phyloP scores from a whole-genome alignment of 164 flowering plant species.

The Berberis thunbergii region DNA sequence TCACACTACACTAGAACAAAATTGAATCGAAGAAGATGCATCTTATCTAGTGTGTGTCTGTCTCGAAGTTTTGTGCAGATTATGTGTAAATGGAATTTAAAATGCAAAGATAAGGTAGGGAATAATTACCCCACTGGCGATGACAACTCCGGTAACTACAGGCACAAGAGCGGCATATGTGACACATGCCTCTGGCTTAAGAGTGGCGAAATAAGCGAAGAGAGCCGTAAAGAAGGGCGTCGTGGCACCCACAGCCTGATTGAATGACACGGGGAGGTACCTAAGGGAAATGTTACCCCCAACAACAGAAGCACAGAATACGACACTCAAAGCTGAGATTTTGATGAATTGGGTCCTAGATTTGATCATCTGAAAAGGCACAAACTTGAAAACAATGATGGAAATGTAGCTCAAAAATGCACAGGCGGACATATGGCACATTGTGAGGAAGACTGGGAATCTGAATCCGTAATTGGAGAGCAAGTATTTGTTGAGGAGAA shows the following conservation, averaged over 20 bases:
- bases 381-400: conserved; percentile 43
- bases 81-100: not conserved
- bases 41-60: no score
- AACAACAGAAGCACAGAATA: conserved; percentile 68
- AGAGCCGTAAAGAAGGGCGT: conserved; percentile 79
- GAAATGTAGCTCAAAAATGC: conserved; percentile 61
- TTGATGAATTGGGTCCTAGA: conserved; percentile 57
- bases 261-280: conserved; percentile 66
- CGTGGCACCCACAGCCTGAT: conserved; percentile 82
- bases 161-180: conserved; percentile 72
- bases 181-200: conserved; percentile 72
- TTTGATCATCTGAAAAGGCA: conserved; percentile 48
- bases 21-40: no score
- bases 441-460: conserved; percentile 75
- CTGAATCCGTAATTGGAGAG: conserved; percentile 62
- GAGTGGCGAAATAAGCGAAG: conserved; percentile 51
- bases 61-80: no score
- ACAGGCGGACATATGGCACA: conserved; percentile 85
- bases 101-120: not conserved
- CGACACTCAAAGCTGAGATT: conserved; percentile 48
- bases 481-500: conserved; percentile 61
- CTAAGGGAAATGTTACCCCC: conserved; percentile 69
- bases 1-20: no score
- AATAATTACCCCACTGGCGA: conserved; percentile 64
- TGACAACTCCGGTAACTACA: conserved; percentile 65